Evolutionary conservation across 441 rosid genomes (phyloP).

Genomic region (Macaranga tanarius): DNA sequence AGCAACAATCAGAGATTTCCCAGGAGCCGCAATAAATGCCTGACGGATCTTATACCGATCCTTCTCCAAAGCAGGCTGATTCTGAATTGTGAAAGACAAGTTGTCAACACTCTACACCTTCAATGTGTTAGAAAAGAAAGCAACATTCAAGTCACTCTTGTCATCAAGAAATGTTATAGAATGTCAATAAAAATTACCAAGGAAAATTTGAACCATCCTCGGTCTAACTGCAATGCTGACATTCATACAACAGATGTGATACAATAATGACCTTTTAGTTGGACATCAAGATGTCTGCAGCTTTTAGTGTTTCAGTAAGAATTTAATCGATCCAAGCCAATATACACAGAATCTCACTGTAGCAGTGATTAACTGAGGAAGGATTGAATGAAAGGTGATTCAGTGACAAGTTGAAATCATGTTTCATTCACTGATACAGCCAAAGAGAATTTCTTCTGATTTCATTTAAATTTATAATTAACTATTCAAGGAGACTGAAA

Average conservation of each 20-base stretch:
- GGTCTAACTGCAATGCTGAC: not conserved
- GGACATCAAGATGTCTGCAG: not conserved
- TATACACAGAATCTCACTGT: not conserved
- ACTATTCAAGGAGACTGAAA: no score
- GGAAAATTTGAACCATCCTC: not conserved
- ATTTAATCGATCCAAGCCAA: constrained; percentile 5
- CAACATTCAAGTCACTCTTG: constrained; percentile 1
- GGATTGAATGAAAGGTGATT: not conserved
- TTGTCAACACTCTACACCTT: constrained; percentile 13
- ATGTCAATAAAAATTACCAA: not conserved
- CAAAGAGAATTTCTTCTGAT: constrained; percentile 3
- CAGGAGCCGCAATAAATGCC: constrained; percentile 92
- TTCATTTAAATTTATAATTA: not conserved
- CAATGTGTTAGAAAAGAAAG: constrained; percentile 4
- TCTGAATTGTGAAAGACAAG: constrained; percentile 42
- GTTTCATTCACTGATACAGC: not conserved
- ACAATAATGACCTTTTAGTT: not conserved
- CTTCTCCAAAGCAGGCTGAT: constrained; percentile 98
- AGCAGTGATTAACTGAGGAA: not conserved
- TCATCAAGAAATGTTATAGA: not conserved
- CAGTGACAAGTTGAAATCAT: not conserved
- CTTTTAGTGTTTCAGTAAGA: not conserved
- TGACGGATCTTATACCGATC: constrained; percentile 97
- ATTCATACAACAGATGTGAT: not conserved
- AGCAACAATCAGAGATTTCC: constrained; percentile 92